Evolutionary conservation across 2,329 filamentous ascomycete species (phyloP).

Genomic region (Penicillium vulpinum): DNA sequence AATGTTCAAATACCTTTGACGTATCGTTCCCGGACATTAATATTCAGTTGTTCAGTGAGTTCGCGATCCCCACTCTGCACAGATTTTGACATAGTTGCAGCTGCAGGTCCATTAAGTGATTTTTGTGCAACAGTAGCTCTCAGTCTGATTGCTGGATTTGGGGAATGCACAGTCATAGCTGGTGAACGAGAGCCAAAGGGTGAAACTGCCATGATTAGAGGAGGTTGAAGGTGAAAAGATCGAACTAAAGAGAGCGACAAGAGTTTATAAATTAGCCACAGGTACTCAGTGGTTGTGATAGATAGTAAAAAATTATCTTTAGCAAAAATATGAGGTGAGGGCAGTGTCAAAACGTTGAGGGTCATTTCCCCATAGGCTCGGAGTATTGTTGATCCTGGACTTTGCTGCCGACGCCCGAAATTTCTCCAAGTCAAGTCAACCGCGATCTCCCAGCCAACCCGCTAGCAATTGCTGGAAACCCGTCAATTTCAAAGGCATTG

Average conservation of each 20-base stretch:
- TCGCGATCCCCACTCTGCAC: constrained; percentile 38
- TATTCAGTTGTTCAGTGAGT: constrained; percentile 74
- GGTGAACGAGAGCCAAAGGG: constrained; percentile 44
- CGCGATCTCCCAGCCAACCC: constrained; percentile 8
- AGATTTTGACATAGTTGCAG: constrained; percentile 13
- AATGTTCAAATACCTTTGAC: constrained; percentile 65
- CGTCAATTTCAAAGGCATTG: neutral
- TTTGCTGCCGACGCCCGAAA: constrained; percentile 24
- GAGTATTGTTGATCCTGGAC: constrained; percentile 36
- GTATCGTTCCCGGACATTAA: constrained; percentile 82
- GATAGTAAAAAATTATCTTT: constrained; percentile 7
- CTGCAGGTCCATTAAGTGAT: constrained; percentile 19
- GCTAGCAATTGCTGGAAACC: neutral
- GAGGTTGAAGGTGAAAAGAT: neutral
- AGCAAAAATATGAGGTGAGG: neutral
- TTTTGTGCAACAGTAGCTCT: constrained; percentile 38
- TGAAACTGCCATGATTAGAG: constrained; percentile 43
- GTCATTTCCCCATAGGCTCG: constrained; percentile 10
- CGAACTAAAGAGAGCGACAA: neutral
- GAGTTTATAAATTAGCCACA: neutral
- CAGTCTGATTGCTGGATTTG: constrained; percentile 34
- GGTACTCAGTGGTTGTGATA: neutral
- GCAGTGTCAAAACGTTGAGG: neutral
- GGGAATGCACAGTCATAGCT: constrained; percentile 33
- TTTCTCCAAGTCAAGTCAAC: constrained; percentile 26